These are phyloP conservation scores for Paramecium biaurelia DNA, from an alignment of 73 alveolate species.

Conservation along the genomic window DNA sequence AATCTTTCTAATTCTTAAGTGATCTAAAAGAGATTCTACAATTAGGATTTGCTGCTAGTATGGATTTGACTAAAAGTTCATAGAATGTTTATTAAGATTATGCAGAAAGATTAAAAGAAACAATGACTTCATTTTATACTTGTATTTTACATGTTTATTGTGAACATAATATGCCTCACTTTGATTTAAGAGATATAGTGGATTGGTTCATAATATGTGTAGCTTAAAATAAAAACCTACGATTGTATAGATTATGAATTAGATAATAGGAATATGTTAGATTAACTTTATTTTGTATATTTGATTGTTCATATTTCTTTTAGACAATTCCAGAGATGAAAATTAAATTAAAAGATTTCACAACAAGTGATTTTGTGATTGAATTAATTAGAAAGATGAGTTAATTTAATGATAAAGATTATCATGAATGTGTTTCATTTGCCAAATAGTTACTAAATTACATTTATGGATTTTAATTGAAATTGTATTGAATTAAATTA, in stretches of 20 bases:
- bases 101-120: conserved; percentile 32
- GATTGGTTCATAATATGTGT: conserved; percentile 5
- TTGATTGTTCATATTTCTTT: conserved; percentile 3
- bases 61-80: neutral
- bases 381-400: neutral
- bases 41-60: conserved; percentile 1
- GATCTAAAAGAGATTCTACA: neutral
- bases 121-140: conserved; percentile 13
- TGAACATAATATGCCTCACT: neutral
- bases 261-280: conserved; percentile 10
- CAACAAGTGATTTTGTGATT: neutral
- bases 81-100: neutral
- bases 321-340: neutral
- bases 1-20: neutral
- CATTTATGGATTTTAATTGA: neutral
- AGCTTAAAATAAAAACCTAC: conserved; percentile 20
- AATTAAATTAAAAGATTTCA: neutral
- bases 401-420: neutral
- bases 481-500: neutral
- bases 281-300: neutral
- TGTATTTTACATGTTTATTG: conserved; percentile 26
- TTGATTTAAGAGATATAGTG: neutral
- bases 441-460: conserved; percentile 16
- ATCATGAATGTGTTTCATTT: neutral
- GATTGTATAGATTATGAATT: neutral